Base-by-base conservation (phyloP, 495 filamentous ascomycete species). In the Glutinoglossum americanum region DNA sequence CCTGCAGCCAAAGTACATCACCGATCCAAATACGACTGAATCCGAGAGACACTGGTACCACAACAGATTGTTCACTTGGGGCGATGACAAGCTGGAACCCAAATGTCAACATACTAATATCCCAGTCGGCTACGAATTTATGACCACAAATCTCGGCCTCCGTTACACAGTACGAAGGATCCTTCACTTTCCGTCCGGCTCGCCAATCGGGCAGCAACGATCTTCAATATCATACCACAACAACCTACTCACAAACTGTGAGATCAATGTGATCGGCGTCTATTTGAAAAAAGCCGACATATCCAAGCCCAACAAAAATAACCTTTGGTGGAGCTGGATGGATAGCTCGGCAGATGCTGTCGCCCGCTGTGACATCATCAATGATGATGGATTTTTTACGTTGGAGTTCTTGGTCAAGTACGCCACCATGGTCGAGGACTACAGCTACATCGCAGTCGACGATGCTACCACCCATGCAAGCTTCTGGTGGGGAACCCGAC, bases 401-500 rank as follows among this genome's bases (percentile, higher is more conserved):
- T 25, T 61, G 10, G 30, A 53, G 19, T 61, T 61, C 48, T 21
- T 25, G 3, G 45, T 32, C 28, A 15, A 58, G 21, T 60, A 55
- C 28, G 19, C 21, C 7, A 55, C 23, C 19, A 4, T 55, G 23
- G 10, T 57, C 47, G 25, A 54, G n/a, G 25, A 54, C n/a, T 58
- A 61, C 48, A 32, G 32, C 35, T 61, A 58, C 27, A 6, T 61
- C 17, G 55, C 55, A n/a, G 44, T 58, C 19, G 48, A 58, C 21
- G 28, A 61, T 26, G 3, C 21, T 21, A 54, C 28, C 21, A 58
- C 19, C n/a, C 32, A 61, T 37, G 56, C 60, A 32, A 54, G 55
- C n/a, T 26, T 61, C 48, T 61, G 60, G 60, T 61, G 60, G 60
- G 60, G 60, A 30, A n/a, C 60, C 15, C 55, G 60, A 28, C 11